Percentiles rank a stretch among this genome's conserved stretches.
Evolutionary conservation across 176 grass and related monocot species (phyloP).

Genomic region (Lolium multiflorum): DNA sequence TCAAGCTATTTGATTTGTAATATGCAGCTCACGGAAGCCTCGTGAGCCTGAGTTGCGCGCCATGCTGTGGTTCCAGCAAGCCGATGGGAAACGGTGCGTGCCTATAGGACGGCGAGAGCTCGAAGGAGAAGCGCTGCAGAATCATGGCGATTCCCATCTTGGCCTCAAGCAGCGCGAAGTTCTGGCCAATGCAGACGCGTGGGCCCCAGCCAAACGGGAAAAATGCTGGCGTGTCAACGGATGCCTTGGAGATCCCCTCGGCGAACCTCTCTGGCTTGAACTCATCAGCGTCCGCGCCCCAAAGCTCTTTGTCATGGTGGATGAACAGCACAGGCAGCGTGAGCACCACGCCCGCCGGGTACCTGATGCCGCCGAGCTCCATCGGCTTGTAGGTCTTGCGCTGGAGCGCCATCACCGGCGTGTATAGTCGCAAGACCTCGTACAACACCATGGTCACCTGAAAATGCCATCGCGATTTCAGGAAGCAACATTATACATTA

Average conservation of each 20-base stretch:
- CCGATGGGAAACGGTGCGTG: conserved; percentile 52
- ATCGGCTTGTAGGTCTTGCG: conserved; percentile 50
- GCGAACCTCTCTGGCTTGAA: conserved; percentile 61
- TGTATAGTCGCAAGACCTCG: conserved; percentile 75
- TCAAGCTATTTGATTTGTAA: neutral
- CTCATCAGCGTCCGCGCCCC: conserved; percentile 31
- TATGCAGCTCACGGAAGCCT: conserved; percentile 33
- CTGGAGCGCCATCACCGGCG: conserved; percentile 27
- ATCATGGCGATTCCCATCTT: conserved; percentile 62
- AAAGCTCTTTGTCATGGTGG: conserved; percentile 62
- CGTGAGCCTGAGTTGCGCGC: conserved; percentile 62
- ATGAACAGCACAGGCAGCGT: conserved; percentile 48
- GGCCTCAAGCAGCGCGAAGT: conserved; percentile 53
- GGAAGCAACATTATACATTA: no score
- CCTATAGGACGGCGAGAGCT: conserved; percentile 67
- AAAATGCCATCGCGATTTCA: neutral
- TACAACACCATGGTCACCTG: conserved; percentile 83
- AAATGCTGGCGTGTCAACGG: neutral
- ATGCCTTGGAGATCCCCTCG: conserved; percentile 52
- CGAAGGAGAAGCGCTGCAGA: conserved; percentile 68
- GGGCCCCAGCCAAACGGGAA: conserved; percentile 56
- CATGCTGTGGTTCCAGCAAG: conserved; percentile 63
- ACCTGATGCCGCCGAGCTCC: conserved; percentile 54
- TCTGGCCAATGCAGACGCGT: conserved; percentile 47
- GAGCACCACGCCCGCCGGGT: conserved; percentile 62